These are phyloP conservation scores for Sporothrix pallida DNA, from an alignment of 2,329 filamentous ascomycete genomes.

Conservation along the genomic window DNA sequence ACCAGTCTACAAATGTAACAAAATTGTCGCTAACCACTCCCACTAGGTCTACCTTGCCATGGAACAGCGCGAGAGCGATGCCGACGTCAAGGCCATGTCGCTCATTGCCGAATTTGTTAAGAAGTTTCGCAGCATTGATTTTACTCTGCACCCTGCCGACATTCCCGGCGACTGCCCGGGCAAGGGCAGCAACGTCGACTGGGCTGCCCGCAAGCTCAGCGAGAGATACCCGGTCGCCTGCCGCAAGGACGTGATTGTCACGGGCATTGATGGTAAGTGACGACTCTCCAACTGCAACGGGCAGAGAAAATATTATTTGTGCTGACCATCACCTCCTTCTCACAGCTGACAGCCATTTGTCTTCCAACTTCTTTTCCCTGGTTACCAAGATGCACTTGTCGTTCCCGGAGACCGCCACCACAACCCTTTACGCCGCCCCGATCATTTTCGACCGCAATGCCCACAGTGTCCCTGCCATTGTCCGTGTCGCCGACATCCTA, in stretches of 20 bases:
- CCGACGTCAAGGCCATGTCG: conserved; percentile 64
- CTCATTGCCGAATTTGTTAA: conserved; percentile 68
- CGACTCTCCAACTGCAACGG: not conserved
- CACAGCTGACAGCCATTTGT: conserved; percentile 72
- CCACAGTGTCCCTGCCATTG: conserved; percentile 68
- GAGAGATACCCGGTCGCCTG: conserved; percentile 60
- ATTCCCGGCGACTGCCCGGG: conserved; percentile 72
- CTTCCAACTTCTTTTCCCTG: conserved; percentile 69
- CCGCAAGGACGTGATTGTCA: conserved; percentile 69
- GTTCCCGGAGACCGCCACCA: conserved; percentile 63
- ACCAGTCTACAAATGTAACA: not conserved
- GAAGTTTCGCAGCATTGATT: conserved; percentile 70
- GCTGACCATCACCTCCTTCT: conserved; percentile 42
- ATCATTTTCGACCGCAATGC: conserved; percentile 78
- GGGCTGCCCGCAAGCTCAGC: conserved; percentile 70
- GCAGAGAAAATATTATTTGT: not conserved
- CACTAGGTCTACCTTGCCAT: conserved; percentile 72
- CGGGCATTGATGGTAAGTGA: conserved; percentile 72
- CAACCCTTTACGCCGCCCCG: conserved; percentile 71
- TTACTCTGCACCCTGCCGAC: conserved; percentile 69
- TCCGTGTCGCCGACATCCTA: conserved; percentile 73
- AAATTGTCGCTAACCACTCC: not conserved
- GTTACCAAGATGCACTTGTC: conserved; percentile 67
- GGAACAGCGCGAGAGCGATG: conserved; percentile 70
- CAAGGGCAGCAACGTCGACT: conserved; percentile 76